phyloP scores from a whole-genome alignment of 495 filamentous ascomycete genomes.

The Xylona heveae region DNA sequence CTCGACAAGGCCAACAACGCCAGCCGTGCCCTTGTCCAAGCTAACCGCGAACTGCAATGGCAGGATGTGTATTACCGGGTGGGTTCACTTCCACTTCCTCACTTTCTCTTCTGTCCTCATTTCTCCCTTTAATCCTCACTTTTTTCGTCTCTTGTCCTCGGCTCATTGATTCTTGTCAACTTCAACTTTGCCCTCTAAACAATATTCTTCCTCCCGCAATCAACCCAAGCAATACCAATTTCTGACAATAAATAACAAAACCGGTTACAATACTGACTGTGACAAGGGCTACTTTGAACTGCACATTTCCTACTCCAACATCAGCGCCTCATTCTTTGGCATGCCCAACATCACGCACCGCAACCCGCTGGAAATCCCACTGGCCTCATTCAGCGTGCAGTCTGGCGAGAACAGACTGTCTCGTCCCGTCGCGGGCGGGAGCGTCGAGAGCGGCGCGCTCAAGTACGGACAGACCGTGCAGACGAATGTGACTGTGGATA shows the following conservation, averaged over 20 bases:
- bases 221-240: too few relatives aligned
- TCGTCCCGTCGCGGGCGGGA: constrained; percentile 1
- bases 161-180: too few relatives aligned
- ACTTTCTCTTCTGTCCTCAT: too few relatives aligned
- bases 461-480: background rate
- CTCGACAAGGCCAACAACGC: constrained; percentile 19
- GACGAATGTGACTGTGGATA: background rate
- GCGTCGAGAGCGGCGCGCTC: background rate
- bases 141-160: too few relatives aligned
- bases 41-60: constrained; percentile 42
- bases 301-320: constrained; percentile 22
- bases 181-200: too few relatives aligned
- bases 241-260: too few relatives aligned
- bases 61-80: constrained; percentile 46
- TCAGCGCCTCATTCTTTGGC: constrained; percentile 34
- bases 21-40: constrained; percentile 20
- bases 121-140: too few relatives aligned
- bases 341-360: constrained; percentile 13
- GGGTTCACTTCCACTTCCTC: too few relatives aligned
- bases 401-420: constrained; percentile 1
- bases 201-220: too few relatives aligned
- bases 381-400: constrained; percentile 1
- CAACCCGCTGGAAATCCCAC: constrained; percentile 6
- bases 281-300: constrained; percentile 40
- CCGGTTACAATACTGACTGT: too few relatives aligned